Evolutionary conservation across 352 stramenopile species (phyloP), one percentile per base, ranked within the genome.

Genomic region (Aphanomyces astaci): DNA sequence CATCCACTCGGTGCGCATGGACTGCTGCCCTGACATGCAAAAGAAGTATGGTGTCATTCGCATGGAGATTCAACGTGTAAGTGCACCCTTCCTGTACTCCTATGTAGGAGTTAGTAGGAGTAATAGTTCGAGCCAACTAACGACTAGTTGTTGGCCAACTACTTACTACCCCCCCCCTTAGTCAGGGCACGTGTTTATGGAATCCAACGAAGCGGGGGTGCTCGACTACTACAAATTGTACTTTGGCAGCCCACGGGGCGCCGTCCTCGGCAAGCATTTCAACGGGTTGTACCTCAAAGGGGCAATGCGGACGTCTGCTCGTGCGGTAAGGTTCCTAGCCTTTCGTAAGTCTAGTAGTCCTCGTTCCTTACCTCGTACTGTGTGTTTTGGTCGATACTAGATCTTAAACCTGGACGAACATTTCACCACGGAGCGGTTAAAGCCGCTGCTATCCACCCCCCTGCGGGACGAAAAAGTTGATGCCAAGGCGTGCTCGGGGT

Each of bases 1-100:
- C 36, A 63, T 45, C 10, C 54, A 63, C 15, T 63, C 54, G 25
- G 89, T 94, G 48, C 78, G 81, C 9, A 11, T 63, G 15, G 3
- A 17, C 15, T 63, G 3, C 1, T 63, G 54, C 36, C 54, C 36
- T 9, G 17, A 19, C 31, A 32, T 63, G 36, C 15, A 63, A 46
- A 63, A 63, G 54, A 19, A 19, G 31, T 27, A 45, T 48, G 54
- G 54, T 7, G 17, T 33, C 36, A 28, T 63, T 15, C 54, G 54
- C 2, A 32, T 27, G 15, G 15, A 49, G 1, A 32, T 63, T 27
- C 9, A 45, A 19, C 54, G 54, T 22, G 54, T 63, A 63, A n/a
- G 56, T 4, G 13, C 17, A n/a, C n/a, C n/a, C n/a, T n/a, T n/a
- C n/a, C n/a, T n/a, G n/a, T n/a, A n/a, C n/a, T n/a, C n/a, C n/a